phyloP scores from a whole-genome alignment of 768 basidiomycete genomes.

The Wakefieldia striispora region DNA sequence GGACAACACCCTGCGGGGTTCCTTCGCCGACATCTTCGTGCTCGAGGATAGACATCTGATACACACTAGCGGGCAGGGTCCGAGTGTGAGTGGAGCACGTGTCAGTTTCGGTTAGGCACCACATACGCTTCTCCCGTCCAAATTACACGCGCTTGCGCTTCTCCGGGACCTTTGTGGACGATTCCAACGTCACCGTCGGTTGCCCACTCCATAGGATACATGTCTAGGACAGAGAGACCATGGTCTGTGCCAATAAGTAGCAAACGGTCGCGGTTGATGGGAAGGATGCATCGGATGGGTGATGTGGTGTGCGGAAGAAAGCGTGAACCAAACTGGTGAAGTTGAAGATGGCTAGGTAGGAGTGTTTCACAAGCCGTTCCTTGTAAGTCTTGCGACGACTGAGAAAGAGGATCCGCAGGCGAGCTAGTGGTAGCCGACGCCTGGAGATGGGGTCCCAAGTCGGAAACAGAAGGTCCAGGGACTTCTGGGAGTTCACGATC shows the following conservation, averaged over 20 bases:
- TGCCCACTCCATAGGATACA: slow-evolving; percentile 72
- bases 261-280: slow-evolving; percentile 59
- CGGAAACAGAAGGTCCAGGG: slow-evolving; percentile 13
- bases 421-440: slow-evolving; percentile 14
- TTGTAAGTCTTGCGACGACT: slow-evolving; percentile 33
- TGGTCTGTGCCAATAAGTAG: slow-evolving; percentile 79
- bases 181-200: slow-evolving; percentile 42
- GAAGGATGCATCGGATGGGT: slow-evolving; percentile 74
- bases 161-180: slow-evolving; percentile 59
- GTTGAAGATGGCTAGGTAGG: slow-evolving; percentile 63
- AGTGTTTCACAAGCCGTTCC: slow-evolving; percentile 45
- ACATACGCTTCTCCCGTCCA: slow-evolving; percentile 79
- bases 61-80: slow-evolving; percentile 46
- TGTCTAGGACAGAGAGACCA: slow-evolving; percentile 78
- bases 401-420: slow-evolving; percentile 27
- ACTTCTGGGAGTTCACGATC: slow-evolving; percentile 32
- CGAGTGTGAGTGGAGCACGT: background rate
- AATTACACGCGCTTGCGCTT: slow-evolving; percentile 63
- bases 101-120: background rate
- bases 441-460: slow-evolving; percentile 1
- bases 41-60: slow-evolving; percentile 77
- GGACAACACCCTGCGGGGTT: slow-evolving; percentile 68
- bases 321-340: slow-evolving; percentile 81
- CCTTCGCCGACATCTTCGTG: slow-evolving; percentile 53
- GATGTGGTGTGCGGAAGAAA: slow-evolving; percentile 79